Evolutionary conservation across 108 stramenopile species (phyloP).

Genomic region (Mayamaea pseudoterrestris): DNA sequence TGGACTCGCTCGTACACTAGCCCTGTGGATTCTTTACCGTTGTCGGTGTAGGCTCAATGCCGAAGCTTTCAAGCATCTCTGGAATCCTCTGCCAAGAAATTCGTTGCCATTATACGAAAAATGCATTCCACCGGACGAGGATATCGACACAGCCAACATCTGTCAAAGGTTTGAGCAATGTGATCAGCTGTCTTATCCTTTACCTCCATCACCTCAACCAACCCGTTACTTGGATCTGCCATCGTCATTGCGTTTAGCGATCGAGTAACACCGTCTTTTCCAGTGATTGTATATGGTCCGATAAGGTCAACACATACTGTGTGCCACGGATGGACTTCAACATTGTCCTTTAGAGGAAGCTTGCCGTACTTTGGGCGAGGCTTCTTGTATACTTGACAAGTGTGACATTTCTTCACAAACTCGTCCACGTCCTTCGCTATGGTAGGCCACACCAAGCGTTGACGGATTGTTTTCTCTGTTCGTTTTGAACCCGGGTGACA

Average conservation of each 20-base stretch:
- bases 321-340: constrained; percentile 9
- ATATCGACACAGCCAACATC: constrained; percentile 29
- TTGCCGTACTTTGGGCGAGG: constrained; percentile 4
- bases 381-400: constrained; percentile 11
- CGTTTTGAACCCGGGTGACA: constrained; percentile 13
- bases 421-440: constrained; percentile 1
- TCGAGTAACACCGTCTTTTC: neutral
- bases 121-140: constrained; percentile 16
- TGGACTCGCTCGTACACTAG: constrained; percentile 22
- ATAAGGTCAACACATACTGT: constrained; percentile 23
- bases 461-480: neutral
- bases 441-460: neutral
- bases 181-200: constrained; percentile 16
- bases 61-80: constrained; percentile 1
- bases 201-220: constrained; percentile 14
- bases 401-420: neutral
- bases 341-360: neutral
- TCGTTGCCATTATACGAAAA: constrained; percentile 34
- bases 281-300: constrained; percentile 27
- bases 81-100: constrained; percentile 30
- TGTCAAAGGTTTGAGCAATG: constrained; percentile 10
- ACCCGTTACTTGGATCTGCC: constrained; percentile 21
- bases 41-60: neutral
- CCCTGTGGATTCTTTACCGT: constrained; percentile 20
- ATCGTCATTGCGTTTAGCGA: constrained; percentile 6